Evolutionary conservation across 139 green algal species (phyloP).

Genomic region (Chlorella sp.): DNA sequence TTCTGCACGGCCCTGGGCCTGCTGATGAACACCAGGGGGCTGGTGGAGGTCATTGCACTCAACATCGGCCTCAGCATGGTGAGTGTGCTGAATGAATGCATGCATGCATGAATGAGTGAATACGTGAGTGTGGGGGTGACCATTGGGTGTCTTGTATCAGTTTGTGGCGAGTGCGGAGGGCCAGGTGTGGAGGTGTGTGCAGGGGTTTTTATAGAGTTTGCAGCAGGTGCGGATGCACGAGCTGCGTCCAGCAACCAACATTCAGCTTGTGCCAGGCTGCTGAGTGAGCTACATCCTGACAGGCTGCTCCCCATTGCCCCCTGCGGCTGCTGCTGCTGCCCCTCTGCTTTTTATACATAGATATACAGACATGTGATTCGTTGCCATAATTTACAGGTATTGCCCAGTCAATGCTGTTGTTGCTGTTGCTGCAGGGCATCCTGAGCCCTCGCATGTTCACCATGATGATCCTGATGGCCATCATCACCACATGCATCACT

Average conservation of each 20-base stretch:
- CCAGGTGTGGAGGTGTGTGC: no score
- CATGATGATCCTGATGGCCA: conserved; percentile 27
- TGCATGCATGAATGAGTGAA: background rate
- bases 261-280: no score
- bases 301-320: background rate
- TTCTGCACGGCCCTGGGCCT: conserved; percentile 16
- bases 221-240: no score
- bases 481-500: conserved; percentile 22
- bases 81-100: background rate
- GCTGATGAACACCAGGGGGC: conserved; percentile 25
- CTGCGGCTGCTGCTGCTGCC: background rate
- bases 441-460: conserved; percentile 19
- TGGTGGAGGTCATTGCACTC: conserved; percentile 26
- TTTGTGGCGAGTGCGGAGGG: background rate
- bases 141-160: background rate
- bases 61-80: conserved; percentile 21
- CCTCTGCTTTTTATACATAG: background rate
- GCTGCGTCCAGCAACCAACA: no score
- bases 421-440: conserved; percentile 12
- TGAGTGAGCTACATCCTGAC: background rate
- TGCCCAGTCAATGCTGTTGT: no score
- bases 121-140: no score
- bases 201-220: no score
- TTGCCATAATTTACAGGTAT: no score
- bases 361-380: background rate